phyloP scores from a whole-genome alignment of 1,139 yeast genomes.

The Candida freyschussii region DNA sequence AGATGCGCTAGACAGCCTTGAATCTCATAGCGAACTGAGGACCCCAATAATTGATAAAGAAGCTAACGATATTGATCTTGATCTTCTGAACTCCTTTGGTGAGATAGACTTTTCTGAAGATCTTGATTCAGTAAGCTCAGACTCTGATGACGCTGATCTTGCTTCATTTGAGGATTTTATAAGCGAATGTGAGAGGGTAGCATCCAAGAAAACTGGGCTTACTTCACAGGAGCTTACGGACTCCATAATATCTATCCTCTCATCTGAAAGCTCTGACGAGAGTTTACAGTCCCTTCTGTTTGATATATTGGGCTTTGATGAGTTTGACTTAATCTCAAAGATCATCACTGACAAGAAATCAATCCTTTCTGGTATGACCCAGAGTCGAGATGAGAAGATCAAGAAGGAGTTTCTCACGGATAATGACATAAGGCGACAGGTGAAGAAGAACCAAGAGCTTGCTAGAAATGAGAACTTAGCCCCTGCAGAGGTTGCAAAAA shows the following conservation, averaged over 20 bases:
- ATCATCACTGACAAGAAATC: slow-evolving; percentile 49
- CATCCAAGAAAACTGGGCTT: slow-evolving; percentile 20
- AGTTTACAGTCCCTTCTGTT: slow-evolving; percentile 43
- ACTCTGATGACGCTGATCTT: slow-evolving; percentile 11
- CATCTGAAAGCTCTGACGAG: slow-evolving; percentile 26
- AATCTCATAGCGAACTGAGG: slow-evolving; percentile 21
- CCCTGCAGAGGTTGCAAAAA: slow-evolving; percentile 41
- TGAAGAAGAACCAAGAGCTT: slow-evolving; percentile 47
- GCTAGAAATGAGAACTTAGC: slow-evolving; percentile 49
- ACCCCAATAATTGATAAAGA: slow-evolving; percentile 28
- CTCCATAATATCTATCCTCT: slow-evolving; percentile 26
- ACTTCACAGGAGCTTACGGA: slow-evolving; percentile 19
- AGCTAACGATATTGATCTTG: slow-evolving; percentile 18
- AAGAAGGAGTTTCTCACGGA: slow-evolving; percentile 41
- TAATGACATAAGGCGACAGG: slow-evolving; percentile 53
- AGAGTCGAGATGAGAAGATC: slow-evolving; percentile 8
- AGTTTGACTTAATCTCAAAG: slow-evolving; percentile 69
- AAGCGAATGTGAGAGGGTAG: slow-evolving; percentile 20
- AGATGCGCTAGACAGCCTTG: slow-evolving; percentile 37
- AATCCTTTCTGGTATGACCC: slow-evolving; percentile 25
- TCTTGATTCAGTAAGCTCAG: slow-evolving; percentile 27
- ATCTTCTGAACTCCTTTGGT: slow-evolving; percentile 34
- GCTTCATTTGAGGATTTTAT: slow-evolving; percentile 12
- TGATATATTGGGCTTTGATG: slow-evolving; percentile 81
- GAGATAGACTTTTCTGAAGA: slow-evolving; percentile 30